Evolutionary conservation across 2,329 filamentous ascomycete species (phyloP).

Genomic region (Exophiala lecanii-corni): DNA sequence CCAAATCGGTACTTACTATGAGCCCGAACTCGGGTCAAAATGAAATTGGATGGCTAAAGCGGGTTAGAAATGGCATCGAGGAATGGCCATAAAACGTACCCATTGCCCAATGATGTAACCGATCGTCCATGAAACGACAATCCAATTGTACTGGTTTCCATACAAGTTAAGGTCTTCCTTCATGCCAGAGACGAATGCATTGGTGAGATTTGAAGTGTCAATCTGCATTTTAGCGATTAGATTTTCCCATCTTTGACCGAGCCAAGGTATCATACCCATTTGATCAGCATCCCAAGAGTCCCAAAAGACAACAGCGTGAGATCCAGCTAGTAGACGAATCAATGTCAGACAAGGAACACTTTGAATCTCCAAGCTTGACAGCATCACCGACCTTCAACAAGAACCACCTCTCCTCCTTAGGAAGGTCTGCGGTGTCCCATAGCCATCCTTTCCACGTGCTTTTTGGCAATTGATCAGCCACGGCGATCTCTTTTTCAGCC

Average conservation of each 20-base stretch:
- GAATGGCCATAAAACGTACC: conserved; percentile 39
- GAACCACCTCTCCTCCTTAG: conserved; percentile 16
- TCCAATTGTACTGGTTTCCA: conserved; percentile 50
- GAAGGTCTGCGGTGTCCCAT: conserved; percentile 17
- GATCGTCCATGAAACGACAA: conserved; percentile 17
- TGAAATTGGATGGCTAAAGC: conserved; percentile 18
- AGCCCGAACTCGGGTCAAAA: conserved; percentile 19
- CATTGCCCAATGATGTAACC: conserved; percentile 41
- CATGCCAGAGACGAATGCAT: conserved; percentile 51
- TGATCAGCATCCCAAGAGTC: conserved; percentile 19
- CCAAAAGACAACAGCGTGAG: conserved; percentile 15
- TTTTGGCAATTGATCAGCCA: conserved; percentile 4
- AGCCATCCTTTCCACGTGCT: conserved; percentile 20
- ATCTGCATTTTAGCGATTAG: no score
- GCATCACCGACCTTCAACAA: conserved; percentile 12
- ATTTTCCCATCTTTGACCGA: no score
- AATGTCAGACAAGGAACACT: neutral
- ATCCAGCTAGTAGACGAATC: conserved; percentile 8
- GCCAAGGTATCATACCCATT: conserved; percentile 14
- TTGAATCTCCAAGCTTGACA: neutral
- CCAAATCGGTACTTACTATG: conserved; percentile 15
- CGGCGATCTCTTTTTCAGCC: conserved; percentile 8
- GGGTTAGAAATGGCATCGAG: neutral
- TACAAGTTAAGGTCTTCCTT: conserved; percentile 49
- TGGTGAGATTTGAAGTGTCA: conserved; percentile 20